Percentiles rank a stretch among this genome's conserved stretches.
phyloP scores from a whole-genome alignment of 2,329 filamentous ascomycete species.

The Ceratocystis lukuohia region DNA sequence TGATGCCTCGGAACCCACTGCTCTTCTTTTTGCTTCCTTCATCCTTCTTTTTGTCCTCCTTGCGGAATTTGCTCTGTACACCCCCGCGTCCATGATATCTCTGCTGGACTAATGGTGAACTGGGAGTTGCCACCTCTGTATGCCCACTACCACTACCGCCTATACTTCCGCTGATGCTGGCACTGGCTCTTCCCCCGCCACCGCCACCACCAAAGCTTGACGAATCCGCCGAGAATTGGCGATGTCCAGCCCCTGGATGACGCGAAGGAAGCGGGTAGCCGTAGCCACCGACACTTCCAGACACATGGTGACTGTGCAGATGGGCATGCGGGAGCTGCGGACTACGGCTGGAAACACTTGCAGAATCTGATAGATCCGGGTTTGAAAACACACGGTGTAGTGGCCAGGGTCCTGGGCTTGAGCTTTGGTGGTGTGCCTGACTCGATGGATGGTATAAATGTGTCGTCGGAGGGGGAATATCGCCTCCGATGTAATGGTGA shows the following conservation, averaged over 20 bases:
- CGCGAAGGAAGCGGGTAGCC: background rate
- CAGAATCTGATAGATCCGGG: slow-evolving; percentile 31
- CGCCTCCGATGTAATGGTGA: slow-evolving; percentile 13
- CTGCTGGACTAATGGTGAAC: slow-evolving; percentile 18
- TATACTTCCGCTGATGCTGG: slow-evolving; percentile 26
- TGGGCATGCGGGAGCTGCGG: background rate
- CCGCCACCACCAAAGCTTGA: background rate
- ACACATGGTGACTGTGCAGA: background rate
- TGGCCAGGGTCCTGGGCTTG: slow-evolving; percentile 26
- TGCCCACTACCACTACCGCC: slow-evolving; percentile 37
- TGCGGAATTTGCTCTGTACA: slow-evolving; percentile 22
- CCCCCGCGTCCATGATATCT: slow-evolving; percentile 19
- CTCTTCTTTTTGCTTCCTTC: slow-evolving; percentile 29
- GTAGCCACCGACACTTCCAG: background rate
- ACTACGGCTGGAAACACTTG: slow-evolving; percentile 21
- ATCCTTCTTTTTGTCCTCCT: slow-evolving; percentile 36
- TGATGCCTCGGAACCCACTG: slow-evolving; percentile 25
- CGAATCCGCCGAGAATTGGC: background rate
- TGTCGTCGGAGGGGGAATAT: background rate
- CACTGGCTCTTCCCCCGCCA: background rate
- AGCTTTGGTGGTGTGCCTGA: slow-evolving; percentile 21
- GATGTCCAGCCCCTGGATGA: slow-evolving; percentile 14
- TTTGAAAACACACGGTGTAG: slow-evolving; percentile 34
- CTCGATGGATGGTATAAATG: slow-evolving; percentile 3
- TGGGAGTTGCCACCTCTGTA: background rate